Evolutionary conservation across 2,329 filamentous ascomycete genomes (phyloP), one percentile per base, ranked within the genome.

Genomic region (Amesomyces nigricolor): DNA sequence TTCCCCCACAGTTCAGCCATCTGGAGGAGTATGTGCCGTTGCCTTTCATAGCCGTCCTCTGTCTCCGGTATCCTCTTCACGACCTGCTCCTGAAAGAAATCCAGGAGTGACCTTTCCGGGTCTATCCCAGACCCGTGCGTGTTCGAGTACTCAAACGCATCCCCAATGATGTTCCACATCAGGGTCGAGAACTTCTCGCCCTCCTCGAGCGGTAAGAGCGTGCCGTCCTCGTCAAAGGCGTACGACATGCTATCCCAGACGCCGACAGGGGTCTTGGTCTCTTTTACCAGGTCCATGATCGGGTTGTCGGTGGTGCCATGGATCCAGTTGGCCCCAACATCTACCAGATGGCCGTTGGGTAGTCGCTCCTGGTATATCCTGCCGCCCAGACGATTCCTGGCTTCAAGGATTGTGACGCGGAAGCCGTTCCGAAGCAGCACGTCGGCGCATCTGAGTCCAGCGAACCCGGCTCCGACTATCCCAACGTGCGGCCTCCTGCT

Each of bases 291-390:
- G 43, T 86, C 81, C 39, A 86, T 68, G 14, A 89, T 87, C 0
- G 87, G 85, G 64, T 90, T 91, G 59, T 84, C 76, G 0, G 80
- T 73, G 5, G 85, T 88, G 35, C 87, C 87, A 58, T 91, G 87
- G 50, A 91, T 88, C 87, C 87, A 91, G 63, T 90, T 91, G n/a
- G 87, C 85, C 0, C 87, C 87, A 32, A 80, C 68, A 61, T 84
- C 81, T n/a, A 81, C 75, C 7, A 75, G 61, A 30, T 73, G 70
- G 0, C 76, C 76, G 39, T 77, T 78, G 11, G 71, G 69, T 3
- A 83, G 71, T 19, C 65, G 68, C 49, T 74, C 69, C 63, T 83
- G 81, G 53, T 76, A 71, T 30, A 88, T 74, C 32, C 87, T 78
- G 1, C 87, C 87, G 10, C 87, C 87, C 39, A 89, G 66, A 6